Evolutionary conservation across 1,139 yeast genomes (phyloP).

Genomic region (Schwanniomyces etchellsii): DNA sequence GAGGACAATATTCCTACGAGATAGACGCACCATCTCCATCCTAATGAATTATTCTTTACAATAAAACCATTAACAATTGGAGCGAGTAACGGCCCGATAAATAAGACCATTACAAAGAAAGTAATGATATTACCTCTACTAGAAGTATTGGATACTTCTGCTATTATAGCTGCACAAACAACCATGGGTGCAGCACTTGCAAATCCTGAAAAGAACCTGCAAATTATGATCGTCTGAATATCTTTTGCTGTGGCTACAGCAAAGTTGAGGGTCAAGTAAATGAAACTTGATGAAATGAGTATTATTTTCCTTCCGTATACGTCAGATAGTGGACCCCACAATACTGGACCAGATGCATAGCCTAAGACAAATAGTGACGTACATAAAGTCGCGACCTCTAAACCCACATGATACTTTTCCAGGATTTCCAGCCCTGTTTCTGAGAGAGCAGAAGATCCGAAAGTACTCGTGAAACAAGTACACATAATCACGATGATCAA

Average conservation of each 20-base stretch:
- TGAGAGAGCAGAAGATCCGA: constrained; percentile 39
- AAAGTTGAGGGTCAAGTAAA: constrained; percentile 29
- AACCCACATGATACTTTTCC: constrained; percentile 26
- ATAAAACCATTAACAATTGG: constrained; percentile 35
- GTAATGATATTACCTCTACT: constrained; percentile 33
- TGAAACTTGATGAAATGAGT: constrained; percentile 23
- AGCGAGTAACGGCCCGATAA: constrained; percentile 42
- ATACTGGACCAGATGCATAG: constrained; percentile 38
- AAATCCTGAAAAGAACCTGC: constrained; percentile 38
- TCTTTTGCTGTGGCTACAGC: constrained; percentile 35
- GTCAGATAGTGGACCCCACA: constrained; percentile 42
- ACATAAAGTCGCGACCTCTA: constrained; percentile 29
- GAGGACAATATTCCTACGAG: constrained; percentile 47
- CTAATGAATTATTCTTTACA: constrained; percentile 24
- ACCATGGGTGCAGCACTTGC: constrained; percentile 37
- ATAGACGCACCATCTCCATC: constrained; percentile 60
- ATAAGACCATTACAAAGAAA: constrained; percentile 28
- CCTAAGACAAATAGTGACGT: constrained; percentile 41
- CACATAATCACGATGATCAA: not conserved
- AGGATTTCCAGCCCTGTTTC: constrained; percentile 20
- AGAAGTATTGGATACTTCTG: constrained; percentile 18
- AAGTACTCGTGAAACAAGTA: constrained; percentile 31
- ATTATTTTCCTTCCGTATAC: constrained; percentile 34
- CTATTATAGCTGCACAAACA: constrained; percentile 31
- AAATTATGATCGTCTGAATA: constrained; percentile 33